Evolutionary conservation across 2,329 filamentous ascomycete species (phyloP).

Genomic region (Colletotrichum musicola): DNA sequence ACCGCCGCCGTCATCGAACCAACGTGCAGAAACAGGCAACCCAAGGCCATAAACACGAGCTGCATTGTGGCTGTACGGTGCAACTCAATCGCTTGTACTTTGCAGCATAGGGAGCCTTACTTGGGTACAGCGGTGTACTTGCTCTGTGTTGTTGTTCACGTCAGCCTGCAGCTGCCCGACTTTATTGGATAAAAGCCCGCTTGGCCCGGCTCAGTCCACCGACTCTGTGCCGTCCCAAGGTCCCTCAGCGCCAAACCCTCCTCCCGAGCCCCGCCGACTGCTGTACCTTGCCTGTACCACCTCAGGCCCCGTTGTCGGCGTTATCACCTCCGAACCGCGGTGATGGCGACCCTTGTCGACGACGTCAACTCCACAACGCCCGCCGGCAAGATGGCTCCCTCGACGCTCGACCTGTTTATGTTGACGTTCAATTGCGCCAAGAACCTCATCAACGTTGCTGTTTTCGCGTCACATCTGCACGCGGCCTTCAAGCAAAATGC

Average conservation of each 20-base stretch:
- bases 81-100: slow-evolving; percentile 7
- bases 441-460: slow-evolving; percentile 73
- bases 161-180: background rate
- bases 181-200: slow-evolving; percentile 26
- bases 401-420: slow-evolving; percentile 77
- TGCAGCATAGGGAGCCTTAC: background rate
- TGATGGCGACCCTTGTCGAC: slow-evolving; percentile 29
- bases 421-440: slow-evolving; percentile 93
- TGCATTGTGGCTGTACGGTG: slow-evolving; percentile 17
- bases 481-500: slow-evolving; percentile 64
- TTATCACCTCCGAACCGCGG: slow-evolving; percentile 29
- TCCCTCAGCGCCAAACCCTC: no score
- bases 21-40: slow-evolving; percentile 2
- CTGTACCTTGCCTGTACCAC: background rate
- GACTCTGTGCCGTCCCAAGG: background rate
- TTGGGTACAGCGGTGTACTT: background rate
- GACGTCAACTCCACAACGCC: slow-evolving; percentile 35
- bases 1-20: slow-evolving; percentile 9
- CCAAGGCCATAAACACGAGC: background rate
- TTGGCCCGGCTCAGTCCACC: slow-evolving; percentile 8
- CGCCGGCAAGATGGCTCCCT: slow-evolving; percentile 50
- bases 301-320: slow-evolving; percentile 15
- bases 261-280: no score
- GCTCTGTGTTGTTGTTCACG: background rate
- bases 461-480: slow-evolving; percentile 80